A percentile compares a stretch with the other conserved stretches of the same genome.
These are phyloP conservation scores for Saccharomycopsis lassenensis DNA, from an alignment of 805 yeast species.

Conservation along the genomic window DNA sequence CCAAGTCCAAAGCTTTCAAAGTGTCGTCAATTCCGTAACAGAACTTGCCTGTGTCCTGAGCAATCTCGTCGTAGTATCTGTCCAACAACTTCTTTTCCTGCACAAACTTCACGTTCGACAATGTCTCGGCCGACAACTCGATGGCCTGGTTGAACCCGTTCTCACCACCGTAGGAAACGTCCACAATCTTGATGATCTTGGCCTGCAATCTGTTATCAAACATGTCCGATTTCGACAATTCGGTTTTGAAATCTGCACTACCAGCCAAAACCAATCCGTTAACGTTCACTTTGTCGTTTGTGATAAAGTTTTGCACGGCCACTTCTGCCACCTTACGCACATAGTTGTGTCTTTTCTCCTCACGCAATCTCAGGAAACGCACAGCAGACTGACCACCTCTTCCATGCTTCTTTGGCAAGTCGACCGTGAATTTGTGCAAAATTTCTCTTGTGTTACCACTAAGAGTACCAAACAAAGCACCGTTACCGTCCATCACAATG, in stretches of 20 bases:
- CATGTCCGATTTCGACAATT: constrained; percentile 83
- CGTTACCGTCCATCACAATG: constrained; percentile 99
- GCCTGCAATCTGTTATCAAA: constrained; percentile 84
- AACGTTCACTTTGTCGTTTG: constrained; percentile 89
- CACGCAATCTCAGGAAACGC: constrained; percentile 98
- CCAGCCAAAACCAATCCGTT: constrained; percentile 96
- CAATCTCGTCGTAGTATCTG: constrained; percentile 89
- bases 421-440: constrained; percentile 91
- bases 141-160: constrained; percentile 99
- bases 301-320: constrained; percentile 93
- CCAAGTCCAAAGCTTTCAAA: constrained; percentile 88
- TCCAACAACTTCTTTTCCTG: constrained; percentile 96
- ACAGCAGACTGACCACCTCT: constrained; percentile 99
- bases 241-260: constrained; percentile 97
- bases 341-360: constrained; percentile 97
- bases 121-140: constrained; percentile 92
- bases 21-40: constrained; percentile 98
- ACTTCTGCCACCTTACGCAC: constrained; percentile 97
- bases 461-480: constrained; percentile 88
- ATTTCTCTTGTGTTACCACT: constrained; percentile 97
- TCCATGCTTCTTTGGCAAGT: constrained; percentile 98
- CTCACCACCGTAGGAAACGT: constrained; percentile 98
- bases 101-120: constrained; percentile 93
- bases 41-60: constrained; percentile 94
- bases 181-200: constrained; percentile 86